Evolutionary conservation across 2,329 filamentous ascomycete genomes (phyloP).

Genomic region (Aspergillus sp.): DNA sequence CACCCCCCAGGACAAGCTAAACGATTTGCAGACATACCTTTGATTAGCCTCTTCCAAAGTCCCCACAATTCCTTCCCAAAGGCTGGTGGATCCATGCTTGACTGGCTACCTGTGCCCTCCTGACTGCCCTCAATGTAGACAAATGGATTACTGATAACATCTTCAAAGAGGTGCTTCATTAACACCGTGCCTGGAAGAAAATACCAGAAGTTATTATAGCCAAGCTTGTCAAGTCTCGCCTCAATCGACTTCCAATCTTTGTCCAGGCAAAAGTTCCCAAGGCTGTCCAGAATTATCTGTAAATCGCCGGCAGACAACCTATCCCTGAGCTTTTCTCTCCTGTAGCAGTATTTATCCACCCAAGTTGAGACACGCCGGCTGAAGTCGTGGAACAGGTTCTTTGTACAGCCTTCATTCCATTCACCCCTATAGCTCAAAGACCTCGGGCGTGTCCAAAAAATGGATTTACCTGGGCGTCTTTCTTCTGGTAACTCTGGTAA

Average conservation of each 20-base stretch:
- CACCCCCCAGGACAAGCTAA: too few relatives aligned
- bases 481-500: too few relatives aligned
- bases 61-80: not conserved
- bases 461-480: too few relatives aligned
- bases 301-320: not conserved
- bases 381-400: too few relatives aligned
- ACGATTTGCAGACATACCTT: not conserved
- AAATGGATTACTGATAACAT: not conserved
- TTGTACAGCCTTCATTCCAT: too few relatives aligned
- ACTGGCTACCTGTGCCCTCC: not conserved
- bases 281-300: not conserved
- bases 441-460: too few relatives aligned
- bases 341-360: not conserved
- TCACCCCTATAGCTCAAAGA: too few relatives aligned
- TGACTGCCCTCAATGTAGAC: not conserved
- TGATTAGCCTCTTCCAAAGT: not conserved
- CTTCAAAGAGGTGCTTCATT: not conserved
- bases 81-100: not conserved
- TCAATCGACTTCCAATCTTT: not conserved
- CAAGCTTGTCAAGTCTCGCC: not conserved
- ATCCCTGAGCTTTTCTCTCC: not conserved
- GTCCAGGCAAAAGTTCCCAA: not conserved
- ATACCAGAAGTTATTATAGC: not conserved
- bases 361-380: not conserved
- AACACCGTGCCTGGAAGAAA: not conserved